These are phyloP conservation scores for Schrenkiella parvula DNA, from an alignment of 345 rosid species.

Conservation along the genomic window DNA sequence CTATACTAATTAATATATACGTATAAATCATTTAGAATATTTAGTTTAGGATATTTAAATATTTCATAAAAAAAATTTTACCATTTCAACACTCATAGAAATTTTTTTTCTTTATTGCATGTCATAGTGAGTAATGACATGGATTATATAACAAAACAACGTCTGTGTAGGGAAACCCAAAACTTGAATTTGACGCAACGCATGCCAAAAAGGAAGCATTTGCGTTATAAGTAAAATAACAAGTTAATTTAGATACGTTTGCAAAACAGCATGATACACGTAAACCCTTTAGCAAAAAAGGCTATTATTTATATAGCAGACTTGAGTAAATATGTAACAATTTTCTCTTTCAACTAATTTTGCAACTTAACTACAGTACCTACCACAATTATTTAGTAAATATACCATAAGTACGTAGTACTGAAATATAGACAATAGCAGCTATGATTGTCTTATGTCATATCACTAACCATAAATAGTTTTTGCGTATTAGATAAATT, in stretches of 20 bases:
- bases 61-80: too few relatives aligned
- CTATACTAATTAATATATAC: neutral
- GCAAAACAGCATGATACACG: neutral
- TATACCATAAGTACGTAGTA: neutral
- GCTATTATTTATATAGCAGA: neutral
- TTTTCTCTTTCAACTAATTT: neutral
- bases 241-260: neutral
- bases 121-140: neutral
- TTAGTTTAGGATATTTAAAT: too few relatives aligned
- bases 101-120: neutral
- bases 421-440: neutral
- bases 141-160: neutral
- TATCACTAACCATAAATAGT: constrained; percentile 9
- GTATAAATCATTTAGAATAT: neutral
- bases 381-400: neutral
- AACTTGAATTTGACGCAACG: neutral
- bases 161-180: neutral
- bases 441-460: constrained; percentile 15
- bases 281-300: neutral
- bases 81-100: neutral
- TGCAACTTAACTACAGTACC: neutral
- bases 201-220: neutral
- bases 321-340: neutral
- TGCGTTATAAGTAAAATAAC: neutral
- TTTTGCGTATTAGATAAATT: constrained; percentile 3